Evolutionary conservation across 768 basidiomycete species (phyloP).

Genomic region (Tricholoma matsutake): DNA sequence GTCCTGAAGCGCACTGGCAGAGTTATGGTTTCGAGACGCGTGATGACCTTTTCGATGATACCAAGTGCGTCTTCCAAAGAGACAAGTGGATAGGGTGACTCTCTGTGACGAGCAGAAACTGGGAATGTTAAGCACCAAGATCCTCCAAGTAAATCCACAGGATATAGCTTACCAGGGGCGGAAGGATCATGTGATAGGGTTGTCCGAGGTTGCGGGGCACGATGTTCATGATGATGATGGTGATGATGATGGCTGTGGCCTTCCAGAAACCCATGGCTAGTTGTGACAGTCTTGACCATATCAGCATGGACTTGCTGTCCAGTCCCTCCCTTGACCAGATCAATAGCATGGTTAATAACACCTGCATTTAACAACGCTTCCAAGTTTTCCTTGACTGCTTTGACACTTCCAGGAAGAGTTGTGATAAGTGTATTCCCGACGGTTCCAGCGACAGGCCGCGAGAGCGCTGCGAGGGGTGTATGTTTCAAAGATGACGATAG

Average conservation of each 20-base stretch:
- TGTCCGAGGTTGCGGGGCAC: slow-evolving; percentile 52
- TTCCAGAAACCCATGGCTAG: slow-evolving; percentile 19
- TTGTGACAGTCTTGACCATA: slow-evolving; percentile 33
- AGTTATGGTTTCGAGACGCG: slow-evolving; percentile 36
- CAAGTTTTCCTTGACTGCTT: slow-evolving; percentile 80
- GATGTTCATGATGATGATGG: slow-evolving; percentile 35
- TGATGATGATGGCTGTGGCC: slow-evolving; percentile 32
- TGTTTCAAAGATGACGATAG: slow-evolving; percentile 64
- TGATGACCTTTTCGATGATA: slow-evolving; percentile 48
- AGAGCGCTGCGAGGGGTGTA: slow-evolving; percentile 79
- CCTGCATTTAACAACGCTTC: slow-evolving; percentile 55
- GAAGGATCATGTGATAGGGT: slow-evolving; percentile 68
- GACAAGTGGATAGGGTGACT: slow-evolving; percentile 76
- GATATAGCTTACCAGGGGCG: slow-evolving; percentile 48
- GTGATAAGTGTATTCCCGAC: slow-evolving; percentile 63
- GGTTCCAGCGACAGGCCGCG: slow-evolving; percentile 80
- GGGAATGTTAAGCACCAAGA: slow-evolving; percentile 4
- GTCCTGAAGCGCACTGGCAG: slow-evolving; percentile 38
- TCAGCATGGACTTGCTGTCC: slow-evolving; percentile 56
- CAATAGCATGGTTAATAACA: slow-evolving; percentile 67
- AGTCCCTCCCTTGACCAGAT: slow-evolving; percentile 65
- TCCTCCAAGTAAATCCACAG: neutral
- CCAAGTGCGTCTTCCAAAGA: slow-evolving; percentile 62
- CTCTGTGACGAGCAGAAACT: slow-evolving; percentile 71
- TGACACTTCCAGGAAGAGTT: slow-evolving; percentile 83